phyloP scores from a whole-genome alignment of 139 green algal genomes.

The Zygnema cylindricum region DNA sequence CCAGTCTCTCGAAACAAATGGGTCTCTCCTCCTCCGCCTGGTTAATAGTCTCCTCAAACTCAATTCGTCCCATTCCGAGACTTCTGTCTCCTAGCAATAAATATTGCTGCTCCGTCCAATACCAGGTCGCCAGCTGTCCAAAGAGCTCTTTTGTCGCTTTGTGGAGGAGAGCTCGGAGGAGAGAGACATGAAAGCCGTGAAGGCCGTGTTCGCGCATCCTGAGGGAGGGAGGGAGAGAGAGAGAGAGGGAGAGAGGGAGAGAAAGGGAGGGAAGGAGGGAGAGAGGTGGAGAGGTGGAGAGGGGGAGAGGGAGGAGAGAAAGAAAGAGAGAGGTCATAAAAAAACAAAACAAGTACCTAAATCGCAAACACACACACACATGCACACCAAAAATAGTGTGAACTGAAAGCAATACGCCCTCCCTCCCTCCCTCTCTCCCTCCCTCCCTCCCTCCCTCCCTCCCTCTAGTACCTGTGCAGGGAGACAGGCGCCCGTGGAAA shows the following conservation, averaged over 20 bases:
- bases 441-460: not conserved
- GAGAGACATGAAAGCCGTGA: constrained; percentile 6
- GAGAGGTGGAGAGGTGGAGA: not conserved
- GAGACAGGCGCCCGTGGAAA: not conserved
- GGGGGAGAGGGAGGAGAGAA: not conserved
- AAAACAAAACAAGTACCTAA: constrained; percentile 76
- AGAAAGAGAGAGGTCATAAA: constrained; percentile 3
- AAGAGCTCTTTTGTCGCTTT: not conserved
- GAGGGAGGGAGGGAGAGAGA: too few species aligned
- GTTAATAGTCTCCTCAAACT: constrained; percentile 33
- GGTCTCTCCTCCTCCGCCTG: constrained; percentile 30
- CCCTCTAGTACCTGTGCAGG: not conserved
- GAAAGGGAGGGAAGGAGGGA: too few species aligned
- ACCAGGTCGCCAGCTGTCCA: not conserved
- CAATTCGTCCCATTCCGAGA: constrained; percentile 11
- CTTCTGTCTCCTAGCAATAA: not conserved
- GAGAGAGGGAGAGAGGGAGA: too few species aligned
- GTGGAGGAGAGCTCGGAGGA: constrained; percentile 6
- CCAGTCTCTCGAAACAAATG: constrained; percentile 35
- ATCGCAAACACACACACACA: constrained; percentile 70
- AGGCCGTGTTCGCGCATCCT: constrained; percentile 7
- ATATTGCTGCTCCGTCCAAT: not conserved
- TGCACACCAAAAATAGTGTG: constrained; percentile 20
- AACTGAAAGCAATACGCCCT: constrained; percentile 7
- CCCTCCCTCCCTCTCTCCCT: not conserved